Evolutionary conservation across 2,329 filamentous ascomycete genomes (phyloP).

Genomic region (Chaetomium globosum): DNA sequence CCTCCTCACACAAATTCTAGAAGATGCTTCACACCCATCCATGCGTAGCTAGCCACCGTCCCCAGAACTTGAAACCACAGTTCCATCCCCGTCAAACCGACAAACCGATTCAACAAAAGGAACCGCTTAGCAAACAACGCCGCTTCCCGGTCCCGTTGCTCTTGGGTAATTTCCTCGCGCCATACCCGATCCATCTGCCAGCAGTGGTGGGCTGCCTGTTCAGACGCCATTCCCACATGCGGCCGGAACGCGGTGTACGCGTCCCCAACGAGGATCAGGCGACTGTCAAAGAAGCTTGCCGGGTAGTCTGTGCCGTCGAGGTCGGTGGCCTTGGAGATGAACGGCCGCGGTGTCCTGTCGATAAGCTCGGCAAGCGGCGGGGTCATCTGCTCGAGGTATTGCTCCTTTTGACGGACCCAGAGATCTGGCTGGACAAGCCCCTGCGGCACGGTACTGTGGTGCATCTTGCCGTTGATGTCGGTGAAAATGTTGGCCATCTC

Average conservation of each 20-base stretch:
- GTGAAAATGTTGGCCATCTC: not conserved
- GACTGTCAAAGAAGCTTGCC: not conserved
- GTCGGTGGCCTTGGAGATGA: not conserved
- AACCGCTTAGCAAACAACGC: slow-evolving; percentile 3
- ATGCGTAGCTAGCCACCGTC: not conserved
- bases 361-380: not conserved
- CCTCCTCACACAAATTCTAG: not conserved
- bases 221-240: not conserved
- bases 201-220: not conserved
- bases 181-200: not conserved
- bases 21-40: not conserved
- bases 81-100: slow-evolving; percentile 3
- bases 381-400: not conserved
- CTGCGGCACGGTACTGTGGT: not conserved
- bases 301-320: not conserved
- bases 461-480: not conserved
- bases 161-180: not conserved
- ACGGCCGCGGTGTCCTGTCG: not conserved
- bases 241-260: not conserved
- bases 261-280: not conserved
- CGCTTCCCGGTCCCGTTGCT: not conserved
- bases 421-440: not conserved
- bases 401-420: not conserved
- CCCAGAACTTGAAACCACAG: not conserved
- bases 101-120: not conserved